These are phyloP conservation scores for Theobroma cacao DNA, from an alignment of 345 rosid genomes.

Conservation along the genomic window DNA sequence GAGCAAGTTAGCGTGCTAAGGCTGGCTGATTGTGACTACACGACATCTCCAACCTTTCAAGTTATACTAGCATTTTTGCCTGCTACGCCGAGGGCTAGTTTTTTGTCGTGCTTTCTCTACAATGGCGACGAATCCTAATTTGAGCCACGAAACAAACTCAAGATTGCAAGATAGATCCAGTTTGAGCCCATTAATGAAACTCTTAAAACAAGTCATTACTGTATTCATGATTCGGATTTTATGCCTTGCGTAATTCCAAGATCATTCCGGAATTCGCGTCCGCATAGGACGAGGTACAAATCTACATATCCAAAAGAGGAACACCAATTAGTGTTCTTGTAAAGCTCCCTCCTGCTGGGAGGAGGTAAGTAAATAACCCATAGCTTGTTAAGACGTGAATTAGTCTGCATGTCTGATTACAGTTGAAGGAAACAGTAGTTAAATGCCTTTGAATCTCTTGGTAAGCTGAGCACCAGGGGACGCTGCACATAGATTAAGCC, in stretches of 20 bases:
- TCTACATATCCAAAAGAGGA: background rate
- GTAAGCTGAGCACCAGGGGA: background rate
- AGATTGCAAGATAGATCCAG: background rate
- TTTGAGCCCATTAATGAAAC: background rate
- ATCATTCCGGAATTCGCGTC: background rate
- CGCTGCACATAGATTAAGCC: background rate
- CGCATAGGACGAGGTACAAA: background rate
- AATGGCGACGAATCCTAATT: background rate
- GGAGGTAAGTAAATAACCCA: no score
- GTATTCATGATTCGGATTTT: background rate
- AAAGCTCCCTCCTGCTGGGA: no score
- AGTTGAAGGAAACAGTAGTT: background rate
- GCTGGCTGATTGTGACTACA: background rate
- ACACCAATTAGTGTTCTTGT: background rate
- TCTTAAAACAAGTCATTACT: background rate
- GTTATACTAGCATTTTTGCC: background rate
- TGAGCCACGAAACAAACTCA: background rate
- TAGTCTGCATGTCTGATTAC: background rate
- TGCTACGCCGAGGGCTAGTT: background rate
- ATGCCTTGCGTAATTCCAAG: no score
- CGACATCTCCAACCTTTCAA: background rate
- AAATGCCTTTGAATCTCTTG: background rate
- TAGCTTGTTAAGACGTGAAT: background rate
- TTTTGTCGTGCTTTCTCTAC: background rate
- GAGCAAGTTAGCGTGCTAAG: background rate